A percentile compares a stretch with the other conserved stretches of the same genome.
Evolutionary conservation across 495 filamentous ascomycete genomes (phyloP).

Genomic region (Penicillium coffeae): DNA sequence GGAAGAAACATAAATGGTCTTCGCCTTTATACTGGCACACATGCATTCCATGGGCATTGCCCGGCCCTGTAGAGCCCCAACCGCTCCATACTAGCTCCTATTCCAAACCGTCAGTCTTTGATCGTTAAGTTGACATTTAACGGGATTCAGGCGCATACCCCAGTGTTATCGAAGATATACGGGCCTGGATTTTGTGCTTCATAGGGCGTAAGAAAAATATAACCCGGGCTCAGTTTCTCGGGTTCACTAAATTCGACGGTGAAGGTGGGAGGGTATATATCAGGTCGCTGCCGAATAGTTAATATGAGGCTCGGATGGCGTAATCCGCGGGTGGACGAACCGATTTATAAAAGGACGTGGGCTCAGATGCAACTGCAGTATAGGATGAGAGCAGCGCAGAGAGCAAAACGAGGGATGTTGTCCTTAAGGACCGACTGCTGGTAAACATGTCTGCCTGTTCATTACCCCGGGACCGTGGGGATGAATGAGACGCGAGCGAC

Average conservation of each 20-base stretch:
- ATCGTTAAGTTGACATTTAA: neutral
- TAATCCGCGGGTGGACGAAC: slow-evolving; percentile 12
- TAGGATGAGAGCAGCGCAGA: slow-evolving; percentile 14
- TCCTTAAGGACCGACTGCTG: slow-evolving; percentile 12
- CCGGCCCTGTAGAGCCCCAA: slow-evolving; percentile 39
- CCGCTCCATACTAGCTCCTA: slow-evolving; percentile 48
- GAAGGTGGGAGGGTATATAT: slow-evolving; percentile 36
- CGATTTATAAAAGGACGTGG: slow-evolving; percentile 26
- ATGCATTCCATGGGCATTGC: slow-evolving; percentile 42
- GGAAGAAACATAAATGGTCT: slow-evolving; percentile 52
- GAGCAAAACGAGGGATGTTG: slow-evolving; percentile 8
- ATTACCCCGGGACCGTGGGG: slow-evolving; percentile 20
- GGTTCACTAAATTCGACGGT: slow-evolving; percentile 25
- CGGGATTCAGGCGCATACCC: slow-evolving; percentile 27
- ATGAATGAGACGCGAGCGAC: neutral
- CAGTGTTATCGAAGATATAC: slow-evolving; percentile 42
- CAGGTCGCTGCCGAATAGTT: slow-evolving; percentile 30
- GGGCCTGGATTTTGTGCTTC: slow-evolving; percentile 39
- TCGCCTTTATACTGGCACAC: slow-evolving; percentile 45
- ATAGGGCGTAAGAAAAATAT: slow-evolving; percentile 44
- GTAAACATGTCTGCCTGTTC: slow-evolving; percentile 23
- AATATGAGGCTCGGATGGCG: slow-evolving; percentile 2
- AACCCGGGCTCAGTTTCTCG: slow-evolving; percentile 36
- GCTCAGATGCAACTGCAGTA: slow-evolving; percentile 11
- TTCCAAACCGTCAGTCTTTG: slow-evolving; percentile 10